Base-by-base conservation (phyloP, 495 filamentous ascomycete species). In the Podospora bellae-mahoneyi region DNA sequence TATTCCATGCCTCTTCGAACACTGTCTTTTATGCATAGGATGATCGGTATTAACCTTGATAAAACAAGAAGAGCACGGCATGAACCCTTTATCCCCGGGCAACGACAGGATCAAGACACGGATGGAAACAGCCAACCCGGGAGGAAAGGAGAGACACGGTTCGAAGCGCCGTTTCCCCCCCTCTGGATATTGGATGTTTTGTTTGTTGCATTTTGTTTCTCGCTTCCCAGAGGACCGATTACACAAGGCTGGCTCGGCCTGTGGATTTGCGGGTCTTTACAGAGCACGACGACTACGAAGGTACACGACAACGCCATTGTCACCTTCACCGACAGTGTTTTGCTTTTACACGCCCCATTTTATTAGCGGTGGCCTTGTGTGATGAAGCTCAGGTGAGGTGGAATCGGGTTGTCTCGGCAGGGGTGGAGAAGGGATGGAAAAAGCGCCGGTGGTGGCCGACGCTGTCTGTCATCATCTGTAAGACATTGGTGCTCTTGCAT, bases 21-120 rank as follows among this genome's bases (percentile, higher is more conserved):
- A 18, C 28, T 58, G 44, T 65, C 30, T 56, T 20, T 23, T 55
- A 26, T n/a, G 18, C 5, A 65, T 62, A 56, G 26, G 67, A 58
- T 54, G 67, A 69, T 69, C 67, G 62, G 67, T 65, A 69, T 69
- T 30, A 65, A 48, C 39, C 19, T 62, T 59, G 57, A 65, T 48
- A 66, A 69, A 66, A 63, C 64, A 69, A 56, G 27, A 39, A 39
- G 16, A 34, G 54, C 56, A 60, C 59, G 59, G 59, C 23, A 57
- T 13, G 53, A 19, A 30, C 10, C 19, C 4, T 64, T 57, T 32
- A 39, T 19, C 62, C 66, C 61, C 39, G 64, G 55, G 59, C 15
- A 55, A 63, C 27, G 26, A 27, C 23, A 48, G 39, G 27, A 28
- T 61, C 56, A 30, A 61, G 59, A 61, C 59, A 26, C 9, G 59